Base-by-base conservation (phyloP, 805 yeast species). In the Starmerella bacillaris region DNA sequence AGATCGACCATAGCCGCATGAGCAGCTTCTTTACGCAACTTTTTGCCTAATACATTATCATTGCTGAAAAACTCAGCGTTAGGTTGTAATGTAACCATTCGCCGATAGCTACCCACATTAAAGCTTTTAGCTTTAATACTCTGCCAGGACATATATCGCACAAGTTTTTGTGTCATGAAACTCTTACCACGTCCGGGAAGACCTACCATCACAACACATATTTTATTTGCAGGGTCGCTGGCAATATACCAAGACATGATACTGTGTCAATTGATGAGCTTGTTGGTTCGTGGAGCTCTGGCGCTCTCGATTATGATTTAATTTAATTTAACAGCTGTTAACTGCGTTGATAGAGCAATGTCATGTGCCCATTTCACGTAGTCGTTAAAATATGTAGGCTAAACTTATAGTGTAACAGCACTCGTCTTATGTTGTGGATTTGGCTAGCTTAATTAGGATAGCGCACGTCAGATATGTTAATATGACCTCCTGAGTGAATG, bases 111-210 rank as follows among this genome's bases (percentile, higher is more conserved):
- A 9, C 96, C 94, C 15, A 86, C 93, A 51, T 82, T 83, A 60
- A 89, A 89, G 38, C 83, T 76, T 51, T 74, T 74, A 19, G 94
- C 79, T 40, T 70, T 70, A 37, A 89, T 78, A 2, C 92, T 77
- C 27, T 86, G 65, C 98, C 98, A 89, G 22, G 83, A 72, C 36
- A 89, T 64, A 51, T 86, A 89, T 31, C 96, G 67, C 21, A 86
- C 93, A 36, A 89, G 77, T 54, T 86, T 89, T 53, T 83, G 93
- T 3, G 96, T 83, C 42, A 89, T 86, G 55, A 83, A 74, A 3
- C 94, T 78, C 56, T 89, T 89, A 3, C 98, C 98, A 38, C 96
- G 68, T 11, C 63, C 64, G 3, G 64, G 64, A 31, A 60, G 47
- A 4, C 65, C 65, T 31, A 61, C 65, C 65, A 49, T 48, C 21